Evolutionary conservation across 176 grass and related monocot species (phyloP), one percentile per base, ranked within the genome.

Genomic region (Phyllostachys edulis): DNA sequence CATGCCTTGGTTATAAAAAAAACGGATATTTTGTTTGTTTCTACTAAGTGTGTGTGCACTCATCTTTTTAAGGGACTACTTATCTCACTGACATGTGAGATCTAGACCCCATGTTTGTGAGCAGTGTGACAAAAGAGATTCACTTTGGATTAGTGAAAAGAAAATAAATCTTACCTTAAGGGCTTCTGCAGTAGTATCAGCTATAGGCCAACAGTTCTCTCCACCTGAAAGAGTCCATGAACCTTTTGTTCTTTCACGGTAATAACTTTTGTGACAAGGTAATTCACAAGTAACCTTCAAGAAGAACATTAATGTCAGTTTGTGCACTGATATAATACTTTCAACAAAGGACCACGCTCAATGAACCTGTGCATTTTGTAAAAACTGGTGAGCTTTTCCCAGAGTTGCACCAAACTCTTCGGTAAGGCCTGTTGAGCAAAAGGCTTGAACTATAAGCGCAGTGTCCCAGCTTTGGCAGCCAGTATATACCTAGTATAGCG

Each of bases 381-480:
- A 4, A 23, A 40, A 93, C 20, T 82, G 72, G 5, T 93, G 81
- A 6, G 88, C 88, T 52, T 69, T 87, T 32, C 75, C 50, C n/a
- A 93, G 66, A 40, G 76, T 69, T 67, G 50, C 57, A 37, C 50
- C 37, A 61, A 83, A 90, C 66, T 93, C 91, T 46, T 78, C n/a
- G 59, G 55, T 37, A 16, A 93, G 56, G n/a, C n/a, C 70, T 57
- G 80, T 85, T 45, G 91, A 83, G 34, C 50, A 77, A 45, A 90
- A 87, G 57, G 91, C 91, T 72, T 90, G 91, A 87, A 90, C 41
- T 62, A 85, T 87, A 66, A 92, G 85, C 62, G 87, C 65, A 17
- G 81, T 90, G 21, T 92, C 91, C 91, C 91, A 92, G 24, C 59
- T 39, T 27, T 85, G 84, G 73, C 87, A 77, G 6, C 91, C 91